Conservation (phyloP, 179 eudicot species). For the Spergularia azorica region DNA sequence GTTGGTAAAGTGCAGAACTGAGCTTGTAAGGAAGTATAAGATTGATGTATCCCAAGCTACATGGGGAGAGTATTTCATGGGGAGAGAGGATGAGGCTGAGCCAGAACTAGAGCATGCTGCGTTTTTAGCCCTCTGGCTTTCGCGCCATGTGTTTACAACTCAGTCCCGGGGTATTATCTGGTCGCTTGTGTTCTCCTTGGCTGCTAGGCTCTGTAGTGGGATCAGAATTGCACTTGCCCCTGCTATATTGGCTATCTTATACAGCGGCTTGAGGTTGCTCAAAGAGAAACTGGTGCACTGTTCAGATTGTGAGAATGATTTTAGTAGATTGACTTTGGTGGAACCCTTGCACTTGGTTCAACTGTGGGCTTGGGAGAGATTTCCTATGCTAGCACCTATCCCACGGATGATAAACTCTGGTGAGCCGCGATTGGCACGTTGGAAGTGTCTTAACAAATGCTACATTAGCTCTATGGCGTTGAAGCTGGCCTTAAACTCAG, state of each 20-base stretch:
- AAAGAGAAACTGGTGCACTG: slow-evolving; percentile 10
- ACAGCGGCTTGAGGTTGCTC: slow-evolving; percentile 30
- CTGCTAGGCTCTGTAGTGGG: slow-evolving; percentile 38
- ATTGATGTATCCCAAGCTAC: too few species aligned
- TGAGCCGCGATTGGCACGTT: slow-evolving; percentile 28
- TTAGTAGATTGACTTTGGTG: not conserved
- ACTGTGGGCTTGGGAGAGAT: slow-evolving; percentile 45
- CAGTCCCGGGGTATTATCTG: not conserved
- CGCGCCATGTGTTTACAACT: slow-evolving; percentile 37
- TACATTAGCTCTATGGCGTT: slow-evolving; percentile 1
- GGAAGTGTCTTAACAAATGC: slow-evolving; percentile 14
- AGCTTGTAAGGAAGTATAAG: too few species aligned
- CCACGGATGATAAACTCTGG: too few species aligned
- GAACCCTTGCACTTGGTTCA: slow-evolving; percentile 37
- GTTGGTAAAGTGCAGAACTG: too few species aligned
- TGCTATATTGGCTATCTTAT: slow-evolving; percentile 37
- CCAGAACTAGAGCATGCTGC: slow-evolving; percentile 37
- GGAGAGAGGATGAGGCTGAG: slow-evolving; percentile 5
- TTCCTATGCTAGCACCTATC: slow-evolving; percentile 27
- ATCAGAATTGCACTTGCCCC: slow-evolving; percentile 37
- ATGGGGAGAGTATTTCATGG: slow-evolving; percentile 6
- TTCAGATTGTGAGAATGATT: not conserved
- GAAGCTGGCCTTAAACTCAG: slow-evolving; percentile 1
- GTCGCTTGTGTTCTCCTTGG: slow-evolving; percentile 26
- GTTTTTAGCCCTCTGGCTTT: slow-evolving; percentile 43